These are phyloP conservation scores for Kwoniella dendrophila DNA, from an alignment of 768 basidiomycete species.

Conservation along the genomic window DNA sequence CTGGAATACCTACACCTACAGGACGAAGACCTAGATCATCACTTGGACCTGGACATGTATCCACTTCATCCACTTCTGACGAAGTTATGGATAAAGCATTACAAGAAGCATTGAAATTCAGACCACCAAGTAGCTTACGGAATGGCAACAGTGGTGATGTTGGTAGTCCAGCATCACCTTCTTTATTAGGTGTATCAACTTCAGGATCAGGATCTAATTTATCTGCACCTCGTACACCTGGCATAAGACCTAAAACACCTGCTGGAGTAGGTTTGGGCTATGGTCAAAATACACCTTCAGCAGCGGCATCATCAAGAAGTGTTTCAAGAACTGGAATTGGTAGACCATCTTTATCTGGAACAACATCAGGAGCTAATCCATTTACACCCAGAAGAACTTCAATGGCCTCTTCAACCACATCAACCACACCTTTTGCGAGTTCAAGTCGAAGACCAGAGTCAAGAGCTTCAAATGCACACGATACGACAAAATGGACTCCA, in stretches of 20 bases:
- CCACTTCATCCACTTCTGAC: slow-evolving; percentile 21
- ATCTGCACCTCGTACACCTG: slow-evolving; percentile 32
- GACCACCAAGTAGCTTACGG: slow-evolving; percentile 41
- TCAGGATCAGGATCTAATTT: background rate
- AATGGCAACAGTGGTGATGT: background rate
- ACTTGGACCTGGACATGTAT: slow-evolving; percentile 29
- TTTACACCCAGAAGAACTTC: slow-evolving; percentile 47
- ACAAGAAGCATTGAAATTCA: slow-evolving; percentile 39
- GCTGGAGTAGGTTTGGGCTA: slow-evolving; percentile 27
- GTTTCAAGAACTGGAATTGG: slow-evolving; percentile 33
- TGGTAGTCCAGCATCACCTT: slow-evolving; percentile 28
- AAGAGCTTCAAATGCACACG: slow-evolving; percentile 27
- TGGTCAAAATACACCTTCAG: slow-evolving; percentile 38
- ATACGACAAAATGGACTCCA: slow-evolving; percentile 39
- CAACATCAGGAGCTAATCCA: slow-evolving; percentile 11
- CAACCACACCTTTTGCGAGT: slow-evolving; percentile 39
- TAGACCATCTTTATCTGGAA: slow-evolving; percentile 16
- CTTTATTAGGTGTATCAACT: background rate
- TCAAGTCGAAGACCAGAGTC: slow-evolving; percentile 50
- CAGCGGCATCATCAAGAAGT: slow-evolving; percentile 30
- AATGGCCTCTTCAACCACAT: slow-evolving; percentile 44
- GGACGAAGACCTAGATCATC: slow-evolving; percentile 40
- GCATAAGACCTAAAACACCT: slow-evolving; percentile 34
- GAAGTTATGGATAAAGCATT: slow-evolving; percentile 43
- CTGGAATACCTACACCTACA: slow-evolving; percentile 53